Evolutionary conservation across 441 rosid genomes (phyloP), one percentile per base, ranked within the genome.

Genomic region (Erodium texanum): DNA sequence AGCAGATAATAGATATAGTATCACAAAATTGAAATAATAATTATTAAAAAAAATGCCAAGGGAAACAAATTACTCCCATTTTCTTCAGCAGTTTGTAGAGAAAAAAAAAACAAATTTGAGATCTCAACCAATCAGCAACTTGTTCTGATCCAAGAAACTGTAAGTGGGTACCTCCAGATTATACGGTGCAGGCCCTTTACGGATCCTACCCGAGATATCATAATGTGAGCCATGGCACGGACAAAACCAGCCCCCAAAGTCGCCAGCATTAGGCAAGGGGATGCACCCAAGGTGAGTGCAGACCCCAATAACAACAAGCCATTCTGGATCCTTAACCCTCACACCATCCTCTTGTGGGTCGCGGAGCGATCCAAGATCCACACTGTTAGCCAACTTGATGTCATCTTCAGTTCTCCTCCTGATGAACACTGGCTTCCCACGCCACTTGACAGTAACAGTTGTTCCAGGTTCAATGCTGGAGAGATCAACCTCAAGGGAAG

Each of bases 221-320:
- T 93, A 93, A 68, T 93, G 99, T 0, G 99, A 93, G 0, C 98
- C 98, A 8, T 93, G 98, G 79, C 98, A 93, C 0, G 97, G 98
- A 72, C 97, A 93, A 73, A 93, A 93, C 99, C 99, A 93, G 15
- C 97, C 99, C 0, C 97, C 97, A 67, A 79, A 93, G 29, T 93
- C 99, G 71, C 99, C 99, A 70, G 99, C 97, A 80, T 93, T 93
- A 0, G 99, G 99, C 71, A 93, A 80, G 0, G 98, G 98, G 75
- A 92, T 92, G 82, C 98, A 92, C 2, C 98, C 98, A 79, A 92
- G 63, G 69, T 93, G 98, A 38, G 97, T 93, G 86, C 97, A 93
- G 52, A 93, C 99, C 22, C 97, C 99, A 12, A 93, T 68, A 18
- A 93, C 97, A 0, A 93, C 74, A 66, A 93, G 89, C 97, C 99